Evolutionary conservation across 164 flowering plant species (phyloP), one percentile per base, ranked within the genome.

Genomic region (Pachysandra terminalis): DNA sequence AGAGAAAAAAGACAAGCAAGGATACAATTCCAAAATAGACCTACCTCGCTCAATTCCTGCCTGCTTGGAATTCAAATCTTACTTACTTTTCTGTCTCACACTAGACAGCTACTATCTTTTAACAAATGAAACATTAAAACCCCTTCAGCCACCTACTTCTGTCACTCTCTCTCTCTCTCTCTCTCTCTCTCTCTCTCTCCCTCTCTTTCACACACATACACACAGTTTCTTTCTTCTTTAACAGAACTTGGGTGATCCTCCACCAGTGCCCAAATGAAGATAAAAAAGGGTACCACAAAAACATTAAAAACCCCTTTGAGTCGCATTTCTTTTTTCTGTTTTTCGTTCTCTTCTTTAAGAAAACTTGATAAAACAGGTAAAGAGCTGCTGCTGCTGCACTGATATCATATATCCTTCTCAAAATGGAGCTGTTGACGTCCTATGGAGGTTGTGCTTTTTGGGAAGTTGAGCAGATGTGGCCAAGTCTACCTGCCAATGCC

Each of bases 371-470:
- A n/a, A n/a, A n/a, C n/a, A n/a, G n/a, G n/a, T n/a, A n/a, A 61
- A 54, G 54, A n/a, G 59, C 9, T n/a, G n/a, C n/a, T n/a, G n/a
- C n/a, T n/a, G n/a, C n/a, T 8, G 19, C 48, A 45, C 51, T 41
- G 40, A 23, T 25, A 21, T 54, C n/a, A n/a, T n/a, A n/a, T n/a
- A n/a, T n/a, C 19, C 66, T 71, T 70, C 76, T 85, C 68, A 87
- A 81, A 86, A 85, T 75, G 90, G 89, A 32, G 89, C 84, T 9
- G 88, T 81, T 28, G 73, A 78, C 53, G 86, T 73, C 77, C 93
- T 78, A 19, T 28, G 13, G 28, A 86, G 84, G 0, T 54, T 68
- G 41, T 45, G 64, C 79, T 77, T 82, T 68, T 75, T 78, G 21
- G 83, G 75, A 8, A 59, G 66, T 65, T 79, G 85, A 69, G 78